Conservation (phyloP, 2,329 filamentous ascomycete genomes). For the Sphaerostilbella broomeana region DNA sequence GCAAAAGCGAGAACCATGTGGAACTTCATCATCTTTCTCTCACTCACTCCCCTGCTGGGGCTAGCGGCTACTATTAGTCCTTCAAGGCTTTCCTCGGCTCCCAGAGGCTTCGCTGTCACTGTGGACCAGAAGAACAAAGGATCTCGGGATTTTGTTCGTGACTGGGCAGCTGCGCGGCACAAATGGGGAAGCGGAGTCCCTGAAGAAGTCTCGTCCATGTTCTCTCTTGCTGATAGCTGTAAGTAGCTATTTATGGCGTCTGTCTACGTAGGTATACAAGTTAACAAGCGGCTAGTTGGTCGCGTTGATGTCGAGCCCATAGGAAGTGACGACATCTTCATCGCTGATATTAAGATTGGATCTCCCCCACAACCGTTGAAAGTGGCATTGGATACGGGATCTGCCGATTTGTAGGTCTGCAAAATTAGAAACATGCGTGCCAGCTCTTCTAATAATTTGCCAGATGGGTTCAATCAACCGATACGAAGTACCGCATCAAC, state of each 20-base stretch:
- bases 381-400: slow-evolving; percentile 49
- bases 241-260: not conserved
- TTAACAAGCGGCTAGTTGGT: slow-evolving; percentile 11
- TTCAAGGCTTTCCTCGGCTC: not conserved
- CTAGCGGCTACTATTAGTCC: not conserved
- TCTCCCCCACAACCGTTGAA: slow-evolving; percentile 41
- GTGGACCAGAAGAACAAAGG: slow-evolving; percentile 18
- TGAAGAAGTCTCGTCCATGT: slow-evolving; percentile 15
- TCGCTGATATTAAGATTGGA: slow-evolving; percentile 40
- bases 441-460: not conserved
- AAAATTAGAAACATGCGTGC: too few species aligned
- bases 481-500: slow-evolving; percentile 34
- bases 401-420: slow-evolving; percentile 56
- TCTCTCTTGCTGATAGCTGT: slow-evolving; percentile 28
- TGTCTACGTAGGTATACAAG: not conserved
- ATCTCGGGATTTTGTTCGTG: slow-evolving; percentile 27
- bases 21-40: not conserved
- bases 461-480: slow-evolving; percentile 50
- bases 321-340: slow-evolving; percentile 36
- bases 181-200: slow-evolving; percentile 29
- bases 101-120: slow-evolving; percentile 24
- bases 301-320: slow-evolving; percentile 30
- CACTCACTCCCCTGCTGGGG: slow-evolving; percentile 1
- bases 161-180: slow-evolving; percentile 27
- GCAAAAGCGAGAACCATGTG: slow-evolving; percentile 1